Percentiles rank a stretch among this genome's conserved stretches.
These are phyloP conservation scores for Debaryomyces sp. DNA, from an alignment of 1,139 yeast genomes.

Conservation along the genomic window DNA sequence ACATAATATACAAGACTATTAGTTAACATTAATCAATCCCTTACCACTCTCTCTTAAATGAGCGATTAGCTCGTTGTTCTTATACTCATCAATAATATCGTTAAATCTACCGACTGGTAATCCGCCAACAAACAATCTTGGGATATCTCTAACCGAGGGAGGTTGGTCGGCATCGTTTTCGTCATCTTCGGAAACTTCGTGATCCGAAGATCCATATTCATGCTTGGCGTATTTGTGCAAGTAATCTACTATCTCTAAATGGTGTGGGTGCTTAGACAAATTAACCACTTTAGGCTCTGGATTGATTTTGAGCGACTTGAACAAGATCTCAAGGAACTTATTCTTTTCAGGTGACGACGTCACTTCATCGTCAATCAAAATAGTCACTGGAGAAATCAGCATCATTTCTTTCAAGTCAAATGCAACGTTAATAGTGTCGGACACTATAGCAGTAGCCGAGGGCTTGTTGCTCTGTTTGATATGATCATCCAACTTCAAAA, in stretches of 20 bases:
- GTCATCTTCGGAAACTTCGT: slow-evolving; percentile 10
- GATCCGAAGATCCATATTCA: slow-evolving; percentile 8
- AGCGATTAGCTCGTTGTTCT: slow-evolving; percentile 21
- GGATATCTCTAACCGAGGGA: slow-evolving; percentile 18
- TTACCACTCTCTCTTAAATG: slow-evolving; percentile 28
- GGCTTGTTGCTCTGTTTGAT: slow-evolving; percentile 2
- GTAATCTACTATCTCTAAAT: slow-evolving; percentile 25
- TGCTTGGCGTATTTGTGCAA: slow-evolving; percentile 22
- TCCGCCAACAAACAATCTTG: slow-evolving; percentile 37
- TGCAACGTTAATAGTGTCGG: background rate
- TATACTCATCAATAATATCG: slow-evolving; percentile 25
- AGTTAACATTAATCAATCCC: slow-evolving; percentile 28
- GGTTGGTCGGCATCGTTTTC: slow-evolving; percentile 15
- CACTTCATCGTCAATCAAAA: slow-evolving; percentile 4
- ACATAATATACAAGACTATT: slow-evolving; percentile 3
- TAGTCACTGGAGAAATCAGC: slow-evolving; percentile 7
- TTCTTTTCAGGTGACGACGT: slow-evolving; percentile 41
- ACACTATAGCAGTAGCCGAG: background rate
- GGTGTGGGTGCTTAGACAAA: slow-evolving; percentile 36
- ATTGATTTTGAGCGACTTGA: slow-evolving; percentile 23
- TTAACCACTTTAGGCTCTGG: slow-evolving; percentile 37
- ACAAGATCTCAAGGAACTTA: slow-evolving; percentile 23
- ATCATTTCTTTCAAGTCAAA: slow-evolving; percentile 8
- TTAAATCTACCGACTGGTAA: slow-evolving; percentile 31
- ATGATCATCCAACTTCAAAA: slow-evolving; percentile 8